phyloP scores from a whole-genome alignment of 75 land plant species.

The Pinus albicaulis region DNA sequence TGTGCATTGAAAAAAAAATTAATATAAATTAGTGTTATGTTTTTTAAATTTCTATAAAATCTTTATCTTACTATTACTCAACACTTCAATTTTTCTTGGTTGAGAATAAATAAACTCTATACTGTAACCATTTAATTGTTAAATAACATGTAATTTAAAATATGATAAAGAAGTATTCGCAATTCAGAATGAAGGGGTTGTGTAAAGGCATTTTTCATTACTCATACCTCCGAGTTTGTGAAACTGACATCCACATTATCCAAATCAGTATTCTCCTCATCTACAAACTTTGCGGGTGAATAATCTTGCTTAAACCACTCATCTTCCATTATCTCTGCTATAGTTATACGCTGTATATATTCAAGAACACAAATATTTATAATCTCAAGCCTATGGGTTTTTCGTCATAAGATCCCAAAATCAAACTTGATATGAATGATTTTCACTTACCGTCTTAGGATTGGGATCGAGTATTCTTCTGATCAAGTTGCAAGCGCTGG shows the following conservation, averaged over 20 bases:
- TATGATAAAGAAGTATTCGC: no score
- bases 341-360: conserved; percentile 36
- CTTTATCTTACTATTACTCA: no score
- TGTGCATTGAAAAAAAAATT: no score
- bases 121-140: no score
- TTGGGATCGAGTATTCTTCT: conserved; percentile 77
- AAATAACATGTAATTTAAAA: no score
- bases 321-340: conserved; percentile 58
- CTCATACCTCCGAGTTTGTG: conserved; percentile 24
- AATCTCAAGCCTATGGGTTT: neutral
- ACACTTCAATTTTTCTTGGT: no score
- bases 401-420: neutral
- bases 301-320: conserved; percentile 79
- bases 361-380: neutral
- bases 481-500: conserved; percentile 64
- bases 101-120: no score
- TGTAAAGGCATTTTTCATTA: neutral
- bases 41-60: no score
- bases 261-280: conserved; percentile 45
- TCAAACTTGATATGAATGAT: neutral
- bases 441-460: conserved; percentile 35
- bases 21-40: no score
- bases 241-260: neutral
- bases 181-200: no score
- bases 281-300: conserved; percentile 28